Conservation (phyloP, 2,329 filamentous ascomycete species). For the Colletotrichum cuscutae region DNA sequence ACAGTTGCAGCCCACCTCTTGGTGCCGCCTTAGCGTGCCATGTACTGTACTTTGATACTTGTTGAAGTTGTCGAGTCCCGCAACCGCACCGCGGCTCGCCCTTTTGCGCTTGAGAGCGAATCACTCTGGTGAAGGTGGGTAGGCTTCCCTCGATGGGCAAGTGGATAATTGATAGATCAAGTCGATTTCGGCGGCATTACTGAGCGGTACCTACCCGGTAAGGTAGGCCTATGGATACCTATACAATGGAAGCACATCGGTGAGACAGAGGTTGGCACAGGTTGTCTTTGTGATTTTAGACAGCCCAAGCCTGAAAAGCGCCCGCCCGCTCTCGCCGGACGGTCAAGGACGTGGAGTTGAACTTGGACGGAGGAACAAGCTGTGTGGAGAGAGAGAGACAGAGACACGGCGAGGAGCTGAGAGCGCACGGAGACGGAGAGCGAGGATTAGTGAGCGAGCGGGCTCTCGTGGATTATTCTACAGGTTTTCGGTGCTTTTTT, state of each 20-base stretch:
- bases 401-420: background rate
- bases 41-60: conserved; percentile 30
- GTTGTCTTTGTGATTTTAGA: background rate
- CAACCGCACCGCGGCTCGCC: conserved; percentile 25
- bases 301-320: background rate
- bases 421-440: conserved; percentile 3
- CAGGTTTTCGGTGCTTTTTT: conserved; percentile 5
- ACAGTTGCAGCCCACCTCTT: conserved; percentile 9
- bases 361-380: background rate
- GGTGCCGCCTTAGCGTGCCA: conserved; percentile 1
- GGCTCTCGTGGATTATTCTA: conserved; percentile 17
- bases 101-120: conserved; percentile 29
- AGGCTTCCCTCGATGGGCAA: conserved; percentile 31
- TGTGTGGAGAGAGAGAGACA: background rate
- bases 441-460: background rate
- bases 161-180: conserved; percentile 18
- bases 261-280: conserved; percentile 6
- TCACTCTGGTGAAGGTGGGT: conserved; percentile 19
- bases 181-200: background rate
- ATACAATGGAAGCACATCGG: background rate
- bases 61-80: conserved; percentile 9
- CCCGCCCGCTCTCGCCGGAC: background rate
- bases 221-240: too few relatives aligned
- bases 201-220: background rate
- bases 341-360: background rate